phyloP scores from a whole-genome alignment of 202 grass and related monocot genomes.

The Saccharum hybrid region DNA sequence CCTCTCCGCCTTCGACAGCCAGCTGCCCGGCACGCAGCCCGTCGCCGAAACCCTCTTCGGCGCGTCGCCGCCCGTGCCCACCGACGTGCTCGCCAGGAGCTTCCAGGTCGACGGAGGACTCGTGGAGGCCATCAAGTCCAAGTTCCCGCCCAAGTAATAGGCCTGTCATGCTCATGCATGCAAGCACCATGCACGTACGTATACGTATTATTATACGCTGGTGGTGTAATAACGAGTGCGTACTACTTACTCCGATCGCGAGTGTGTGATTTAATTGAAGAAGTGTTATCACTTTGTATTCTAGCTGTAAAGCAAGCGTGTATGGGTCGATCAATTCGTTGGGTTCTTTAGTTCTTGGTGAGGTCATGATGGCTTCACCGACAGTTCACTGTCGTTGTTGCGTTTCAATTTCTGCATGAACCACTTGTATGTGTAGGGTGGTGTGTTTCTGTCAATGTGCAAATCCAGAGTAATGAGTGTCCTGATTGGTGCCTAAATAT shows the following conservation, averaged over 20 bases:
- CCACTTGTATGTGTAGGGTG: background rate
- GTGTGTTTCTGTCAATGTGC: background rate
- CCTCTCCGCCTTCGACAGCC: conserved; percentile 74
- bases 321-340: no score
- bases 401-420: background rate
- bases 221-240: no score
- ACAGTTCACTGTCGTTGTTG: conserved; percentile 8
- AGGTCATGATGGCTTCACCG: no score
- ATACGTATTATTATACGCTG: no score
- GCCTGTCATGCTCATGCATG: background rate
- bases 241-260: no score
- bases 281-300: no score
- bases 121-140: conserved; percentile 58
- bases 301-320: no score
- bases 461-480: no score
- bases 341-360: no score
- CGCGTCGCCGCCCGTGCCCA: conserved; percentile 43
- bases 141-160: conserved; percentile 50
- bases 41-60: conserved; percentile 59
- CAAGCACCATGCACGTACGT: no score
- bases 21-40: conserved; percentile 57
- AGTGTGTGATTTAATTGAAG: no score
- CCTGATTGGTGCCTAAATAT: no score
- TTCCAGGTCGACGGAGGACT: conserved; percentile 59
- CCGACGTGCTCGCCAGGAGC: conserved; percentile 54